A percentile compares a stretch with the other conserved stretches of the same genome.
These are phyloP conservation scores for Scleromitrula shiraiana DNA, from an alignment of 2,329 filamentous ascomycete genomes.

Conservation along the genomic window DNA sequence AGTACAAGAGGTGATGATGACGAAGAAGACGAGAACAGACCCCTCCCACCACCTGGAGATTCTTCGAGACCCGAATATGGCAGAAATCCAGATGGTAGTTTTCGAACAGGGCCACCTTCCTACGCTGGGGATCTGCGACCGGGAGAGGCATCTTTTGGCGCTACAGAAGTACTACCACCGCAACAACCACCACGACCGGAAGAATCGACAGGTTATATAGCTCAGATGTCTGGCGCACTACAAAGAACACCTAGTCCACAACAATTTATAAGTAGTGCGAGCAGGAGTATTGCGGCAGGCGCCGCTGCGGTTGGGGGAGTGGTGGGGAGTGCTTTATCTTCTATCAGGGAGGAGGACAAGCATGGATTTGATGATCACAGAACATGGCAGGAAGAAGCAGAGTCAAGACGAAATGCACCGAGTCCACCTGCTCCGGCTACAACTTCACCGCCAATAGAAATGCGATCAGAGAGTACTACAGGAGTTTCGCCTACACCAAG, in stretches of 20 bases:
- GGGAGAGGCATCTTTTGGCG: slow-evolving; percentile 36
- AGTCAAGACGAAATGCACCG: slow-evolving; percentile 49
- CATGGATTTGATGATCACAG: slow-evolving; percentile 77
- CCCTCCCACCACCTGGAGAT: slow-evolving; percentile 38
- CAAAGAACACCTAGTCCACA: slow-evolving; percentile 79
- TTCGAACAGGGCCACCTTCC: slow-evolving; percentile 33
- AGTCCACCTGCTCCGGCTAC: slow-evolving; percentile 24
- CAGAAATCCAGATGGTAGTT: slow-evolving; percentile 26
- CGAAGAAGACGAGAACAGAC: slow-evolving; percentile 40
- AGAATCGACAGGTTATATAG: slow-evolving; percentile 55
- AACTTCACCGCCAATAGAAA: slow-evolving; percentile 26
- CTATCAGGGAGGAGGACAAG: slow-evolving; percentile 77
- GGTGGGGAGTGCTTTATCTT: slow-evolving; percentile 72
- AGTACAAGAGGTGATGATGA: slow-evolving; percentile 73
- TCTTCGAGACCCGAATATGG: slow-evolving; percentile 33
- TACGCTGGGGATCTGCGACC: slow-evolving; percentile 33
- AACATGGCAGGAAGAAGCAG: slow-evolving; percentile 86
- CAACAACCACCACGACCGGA: slow-evolving; percentile 29
- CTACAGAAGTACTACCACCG: slow-evolving; percentile 23
- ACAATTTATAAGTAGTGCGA: slow-evolving; percentile 78
- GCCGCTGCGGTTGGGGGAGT: slow-evolving; percentile 76
- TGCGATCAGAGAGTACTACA: slow-evolving; percentile 20
- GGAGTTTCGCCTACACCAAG: slow-evolving; percentile 24
- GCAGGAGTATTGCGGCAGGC: slow-evolving; percentile 72
- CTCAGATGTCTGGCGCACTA: slow-evolving; percentile 73